Evolutionary conservation across 106 monocot species (phyloP).

Genomic region (Apostasia ramifera): DNA sequence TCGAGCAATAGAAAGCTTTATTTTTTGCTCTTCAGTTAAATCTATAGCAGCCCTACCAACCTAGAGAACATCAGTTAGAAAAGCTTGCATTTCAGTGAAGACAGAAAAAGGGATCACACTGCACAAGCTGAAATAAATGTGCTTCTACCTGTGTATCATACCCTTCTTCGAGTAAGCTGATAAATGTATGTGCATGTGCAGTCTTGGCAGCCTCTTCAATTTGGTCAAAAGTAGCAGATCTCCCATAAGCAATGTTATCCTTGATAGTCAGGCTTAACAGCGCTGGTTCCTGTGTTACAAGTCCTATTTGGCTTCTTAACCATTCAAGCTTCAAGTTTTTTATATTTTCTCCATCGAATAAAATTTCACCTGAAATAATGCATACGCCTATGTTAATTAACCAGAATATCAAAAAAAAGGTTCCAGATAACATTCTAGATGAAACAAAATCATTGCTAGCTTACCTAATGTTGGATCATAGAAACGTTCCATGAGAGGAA

Average conservation of each 20-base stretch:
- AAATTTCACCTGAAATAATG: conserved; percentile 73
- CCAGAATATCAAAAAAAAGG: too few species aligned
- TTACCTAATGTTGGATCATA: conserved; percentile 99
- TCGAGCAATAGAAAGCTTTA: conserved; percentile 92
- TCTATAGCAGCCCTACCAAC: conserved; percentile 88
- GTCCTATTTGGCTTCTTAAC: conserved; percentile 98
- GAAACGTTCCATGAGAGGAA: conserved; percentile 99
- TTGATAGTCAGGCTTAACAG: conserved; percentile 91
- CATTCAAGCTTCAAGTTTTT: conserved; percentile 90
- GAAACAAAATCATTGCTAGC: not conserved
- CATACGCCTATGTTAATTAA: not conserved
- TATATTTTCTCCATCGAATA: conserved; percentile 98
- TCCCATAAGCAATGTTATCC: conserved; percentile 95
- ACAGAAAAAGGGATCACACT: conserved; percentile 1
- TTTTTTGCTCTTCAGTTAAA: conserved; percentile 89
- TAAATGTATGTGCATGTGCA: conserved; percentile 92
- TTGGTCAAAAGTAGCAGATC: conserved; percentile 83
- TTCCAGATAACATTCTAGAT: too few species aligned
- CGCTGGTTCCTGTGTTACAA: conserved; percentile 98
- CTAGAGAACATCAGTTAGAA: conserved; percentile 24
- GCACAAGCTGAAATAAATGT: not conserved
- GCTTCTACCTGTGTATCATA: conserved; percentile 76
- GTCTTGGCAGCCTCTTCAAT: conserved; percentile 99
- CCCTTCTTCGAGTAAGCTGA: conserved; percentile 76
- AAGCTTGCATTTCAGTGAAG: not conserved